Evolutionary conservation across 2,329 filamentous ascomycete genomes (phyloP).

Genomic region (Aspergillus chevalieri): DNA sequence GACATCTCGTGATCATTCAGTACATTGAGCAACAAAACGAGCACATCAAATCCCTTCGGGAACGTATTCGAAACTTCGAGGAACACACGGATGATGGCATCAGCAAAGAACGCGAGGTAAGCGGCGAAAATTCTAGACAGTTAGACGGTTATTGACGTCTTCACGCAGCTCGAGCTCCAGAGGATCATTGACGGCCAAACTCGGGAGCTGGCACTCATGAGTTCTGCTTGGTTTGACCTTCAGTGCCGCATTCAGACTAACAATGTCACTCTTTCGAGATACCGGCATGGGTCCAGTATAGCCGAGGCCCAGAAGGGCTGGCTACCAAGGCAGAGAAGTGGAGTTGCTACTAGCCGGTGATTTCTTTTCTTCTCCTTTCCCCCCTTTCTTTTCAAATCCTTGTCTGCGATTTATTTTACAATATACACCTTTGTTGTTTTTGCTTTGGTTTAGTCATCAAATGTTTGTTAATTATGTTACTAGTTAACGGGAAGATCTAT

Average conservation of each 20-base stretch:
- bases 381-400: background rate
- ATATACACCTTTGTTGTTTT: background rate
- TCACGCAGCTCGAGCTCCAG: slow-evolving; percentile 34
- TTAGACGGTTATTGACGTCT: slow-evolving; percentile 10
- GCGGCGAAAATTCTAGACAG: slow-evolving; percentile 1
- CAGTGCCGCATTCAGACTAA: slow-evolving; percentile 41
- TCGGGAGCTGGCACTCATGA: slow-evolving; percentile 41
- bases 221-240: slow-evolving; percentile 44
- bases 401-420: no score
- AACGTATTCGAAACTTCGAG: slow-evolving; percentile 36
- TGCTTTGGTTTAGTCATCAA: background rate
- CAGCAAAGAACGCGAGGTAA: slow-evolving; percentile 36
- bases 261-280: slow-evolving; percentile 37
- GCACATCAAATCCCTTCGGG: slow-evolving; percentile 37
- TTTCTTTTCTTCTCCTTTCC: background rate
- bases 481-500: no score
- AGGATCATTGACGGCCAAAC: slow-evolving; percentile 35
- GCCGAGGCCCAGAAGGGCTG: slow-evolving; percentile 38
- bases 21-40: slow-evolving; percentile 40
- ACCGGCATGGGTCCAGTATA: slow-evolving; percentile 31
- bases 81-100: slow-evolving; percentile 32
- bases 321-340: slow-evolving; percentile 39
- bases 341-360: slow-evolving; percentile 28
- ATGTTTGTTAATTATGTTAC: no score
- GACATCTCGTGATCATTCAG: slow-evolving; percentile 17